phyloP scores from a whole-genome alignment of 2,329 filamentous ascomycete species.

The Aspergillus pseudoviridinutans region DNA sequence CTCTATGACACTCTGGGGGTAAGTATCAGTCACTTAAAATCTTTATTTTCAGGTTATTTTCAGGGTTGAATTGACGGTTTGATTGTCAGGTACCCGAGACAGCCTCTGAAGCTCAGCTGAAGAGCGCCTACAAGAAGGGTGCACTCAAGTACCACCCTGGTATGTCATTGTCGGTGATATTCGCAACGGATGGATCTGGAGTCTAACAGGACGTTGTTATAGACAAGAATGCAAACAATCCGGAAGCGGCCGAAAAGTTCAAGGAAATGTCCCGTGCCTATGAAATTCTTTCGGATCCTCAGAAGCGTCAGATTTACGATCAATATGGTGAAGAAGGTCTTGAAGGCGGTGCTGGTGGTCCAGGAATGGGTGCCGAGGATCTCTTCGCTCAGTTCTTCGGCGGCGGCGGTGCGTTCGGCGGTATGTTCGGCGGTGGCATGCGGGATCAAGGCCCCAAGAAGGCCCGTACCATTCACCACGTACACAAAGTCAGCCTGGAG shows the following conservation, averaged over 20 bases:
- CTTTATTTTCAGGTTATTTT: neutral
- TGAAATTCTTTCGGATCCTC: constrained; percentile 85
- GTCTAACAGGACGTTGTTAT: constrained; percentile 1
- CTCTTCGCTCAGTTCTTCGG: constrained; percentile 97
- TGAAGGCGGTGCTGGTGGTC: constrained; percentile 74
- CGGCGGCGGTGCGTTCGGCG: constrained; percentile 65
- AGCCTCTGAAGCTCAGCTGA: constrained; percentile 80
- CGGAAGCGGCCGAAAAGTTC: constrained; percentile 93
- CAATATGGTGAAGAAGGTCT: constrained; percentile 97
- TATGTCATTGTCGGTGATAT: constrained; percentile 53
- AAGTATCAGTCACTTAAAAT: constrained; percentile 18
- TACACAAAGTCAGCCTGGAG: constrained; percentile 96
- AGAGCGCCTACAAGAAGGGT: constrained; percentile 91
- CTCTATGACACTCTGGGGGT: constrained; percentile 48
- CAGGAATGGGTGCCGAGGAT: constrained; percentile 92
- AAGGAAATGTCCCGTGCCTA: constrained; percentile 96
- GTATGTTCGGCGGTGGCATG: constrained; percentile 77
- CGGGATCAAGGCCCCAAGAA: constrained; percentile 78
- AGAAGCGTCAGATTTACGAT: constrained; percentile 91
- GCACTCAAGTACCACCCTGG: constrained; percentile 85
- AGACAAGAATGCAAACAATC: constrained; percentile 98
- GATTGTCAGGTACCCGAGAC: constrained; percentile 65
- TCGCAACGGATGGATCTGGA: neutral
- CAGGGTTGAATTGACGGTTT: constrained; percentile 20
- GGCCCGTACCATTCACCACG: constrained; percentile 94